These are phyloP conservation scores for Caulochytrium protostelioides DNA, from an alignment of 371 early-diverging fungal species.

Conservation along the genomic window DNA sequence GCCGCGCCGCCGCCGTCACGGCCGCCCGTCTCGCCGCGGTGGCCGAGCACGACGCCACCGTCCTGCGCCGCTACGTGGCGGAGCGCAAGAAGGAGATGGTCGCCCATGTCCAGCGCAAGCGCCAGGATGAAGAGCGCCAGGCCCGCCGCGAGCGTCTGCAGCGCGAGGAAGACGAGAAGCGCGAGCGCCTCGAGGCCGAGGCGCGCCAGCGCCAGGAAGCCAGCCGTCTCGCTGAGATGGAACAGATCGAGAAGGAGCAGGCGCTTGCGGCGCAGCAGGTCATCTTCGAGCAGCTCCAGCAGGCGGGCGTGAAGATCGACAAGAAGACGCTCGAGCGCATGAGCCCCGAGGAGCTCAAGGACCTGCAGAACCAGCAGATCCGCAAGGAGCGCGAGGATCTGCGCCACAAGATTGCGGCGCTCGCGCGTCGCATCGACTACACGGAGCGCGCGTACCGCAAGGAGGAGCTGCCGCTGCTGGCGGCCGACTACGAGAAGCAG, in stretches of 20 bases:
- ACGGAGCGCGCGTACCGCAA: constrained; percentile 89
- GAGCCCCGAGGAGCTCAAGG: constrained; percentile 55
- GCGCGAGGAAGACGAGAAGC: constrained; percentile 58
- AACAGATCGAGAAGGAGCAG: constrained; percentile 61
- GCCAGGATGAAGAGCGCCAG: constrained; percentile 57
- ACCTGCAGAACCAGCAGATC: constrained; percentile 69
- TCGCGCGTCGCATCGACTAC: constrained; percentile 68
- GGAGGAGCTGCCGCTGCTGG: constrained; percentile 77
- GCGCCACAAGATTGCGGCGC: constrained; percentile 11
- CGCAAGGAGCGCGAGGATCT: constrained; percentile 73
- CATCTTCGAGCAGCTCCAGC: constrained; percentile 54
- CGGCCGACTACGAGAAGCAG: constrained; percentile 74
- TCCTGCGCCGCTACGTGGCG: constrained; percentile 59
- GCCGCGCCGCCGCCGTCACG: constrained; percentile 77
- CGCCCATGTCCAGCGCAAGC: constrained; percentile 7
- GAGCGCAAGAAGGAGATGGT: constrained; percentile 79
- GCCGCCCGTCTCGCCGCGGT: constrained; percentile 74
- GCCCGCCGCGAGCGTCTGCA: constrained; percentile 25
- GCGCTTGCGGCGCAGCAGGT: constrained; percentile 47
- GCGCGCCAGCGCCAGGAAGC: constrained; percentile 60
- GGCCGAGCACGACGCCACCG: constrained; percentile 54
- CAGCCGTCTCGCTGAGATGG: constrained; percentile 48
- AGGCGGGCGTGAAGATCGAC: constrained; percentile 26
- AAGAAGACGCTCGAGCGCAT: constrained; percentile 49
- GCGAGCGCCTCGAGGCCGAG: constrained; percentile 72